Percentiles rank a stretch among this genome's conserved stretches.
Conservation (phyloP, 495 filamentous ascomycete species). For the Aspergillus biplanus region DNA sequence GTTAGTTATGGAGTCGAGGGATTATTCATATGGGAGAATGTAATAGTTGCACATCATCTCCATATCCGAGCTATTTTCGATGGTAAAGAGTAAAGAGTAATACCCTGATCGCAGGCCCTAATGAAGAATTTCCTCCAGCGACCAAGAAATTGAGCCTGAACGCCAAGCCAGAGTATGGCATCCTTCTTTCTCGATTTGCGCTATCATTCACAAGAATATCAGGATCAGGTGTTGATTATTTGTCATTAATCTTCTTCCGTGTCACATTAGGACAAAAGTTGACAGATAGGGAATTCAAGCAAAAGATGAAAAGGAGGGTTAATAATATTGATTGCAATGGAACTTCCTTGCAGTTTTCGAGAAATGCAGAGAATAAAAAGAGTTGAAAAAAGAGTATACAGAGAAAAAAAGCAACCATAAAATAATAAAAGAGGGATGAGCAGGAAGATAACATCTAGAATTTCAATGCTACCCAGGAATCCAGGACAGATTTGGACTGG, state of each 20-base stretch:
- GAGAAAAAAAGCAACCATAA: not conserved
- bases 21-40: too few species aligned
- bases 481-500: not conserved
- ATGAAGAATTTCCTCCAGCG: too few species aligned
- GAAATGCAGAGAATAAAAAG: not conserved
- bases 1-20: too few species aligned
- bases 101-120: too few species aligned
- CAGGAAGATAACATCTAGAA: not conserved
- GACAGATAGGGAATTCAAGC: not conserved
- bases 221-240: not conserved
- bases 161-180: not conserved
- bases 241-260: not conserved
- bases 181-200: not conserved
- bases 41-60: too few species aligned
- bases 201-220: not conserved
- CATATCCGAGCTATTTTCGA: too few species aligned
- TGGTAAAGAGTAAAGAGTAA: too few species aligned
- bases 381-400: not conserved
- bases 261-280: not conserved
- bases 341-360: not conserved
- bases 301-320: not conserved
- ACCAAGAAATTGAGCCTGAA: not conserved
- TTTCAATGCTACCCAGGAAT: not conserved
- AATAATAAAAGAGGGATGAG: not conserved
- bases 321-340: not conserved